phyloP scores from a whole-genome alignment of 345 rosid species.

The Corchorus capsularis region DNA sequence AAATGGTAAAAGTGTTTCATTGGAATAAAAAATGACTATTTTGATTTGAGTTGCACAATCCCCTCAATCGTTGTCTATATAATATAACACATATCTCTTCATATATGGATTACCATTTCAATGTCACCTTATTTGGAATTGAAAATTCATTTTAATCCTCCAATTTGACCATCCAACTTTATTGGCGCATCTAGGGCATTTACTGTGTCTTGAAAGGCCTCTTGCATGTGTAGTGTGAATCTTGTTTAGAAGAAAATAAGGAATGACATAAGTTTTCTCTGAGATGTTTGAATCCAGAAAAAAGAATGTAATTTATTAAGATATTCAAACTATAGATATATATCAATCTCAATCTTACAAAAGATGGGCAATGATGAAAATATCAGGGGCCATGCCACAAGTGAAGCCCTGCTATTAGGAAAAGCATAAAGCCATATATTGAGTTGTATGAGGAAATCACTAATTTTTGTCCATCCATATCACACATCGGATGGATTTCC shows the following conservation, averaged over 20 bases:
- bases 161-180: no score
- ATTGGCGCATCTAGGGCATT: slow-evolving; percentile 53
- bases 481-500: slow-evolving; percentile 72
- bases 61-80: no score
- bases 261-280: not conserved
- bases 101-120: no score
- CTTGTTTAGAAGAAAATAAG: slow-evolving; percentile 17
- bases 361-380: not conserved
- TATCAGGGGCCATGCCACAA: not conserved
- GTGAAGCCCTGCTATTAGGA: not conserved
- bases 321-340: not conserved
- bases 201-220: slow-evolving; percentile 28
- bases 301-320: not conserved
- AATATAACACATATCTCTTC: no score
- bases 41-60: no score
- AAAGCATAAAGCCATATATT: not conserved
- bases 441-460: not conserved
- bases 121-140: no score
- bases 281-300: not conserved
- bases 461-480: slow-evolving; percentile 63
- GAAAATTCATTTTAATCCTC: no score
- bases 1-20: no score
- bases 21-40: no score
- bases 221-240: not conserved
- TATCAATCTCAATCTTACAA: not conserved